These are phyloP conservation scores for Cyathus olla DNA, from an alignment of 1,284 basidiomycete species.

Conservation along the genomic window DNA sequence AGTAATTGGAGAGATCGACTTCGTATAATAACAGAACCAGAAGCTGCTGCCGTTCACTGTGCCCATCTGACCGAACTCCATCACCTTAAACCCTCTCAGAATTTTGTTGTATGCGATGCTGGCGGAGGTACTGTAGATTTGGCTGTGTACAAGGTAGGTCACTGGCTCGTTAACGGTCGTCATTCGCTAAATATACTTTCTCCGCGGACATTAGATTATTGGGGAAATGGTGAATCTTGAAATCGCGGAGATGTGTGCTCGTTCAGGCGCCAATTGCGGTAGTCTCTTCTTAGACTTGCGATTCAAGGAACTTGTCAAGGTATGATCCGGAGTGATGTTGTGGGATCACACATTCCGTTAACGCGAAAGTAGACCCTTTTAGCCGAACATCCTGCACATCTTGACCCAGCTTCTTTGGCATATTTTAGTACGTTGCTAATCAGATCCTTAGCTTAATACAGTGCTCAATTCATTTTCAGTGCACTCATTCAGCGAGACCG, in stretches of 20 bases:
- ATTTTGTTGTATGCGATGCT: constrained; percentile 82
- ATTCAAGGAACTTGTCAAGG: constrained; percentile 81
- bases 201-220: constrained; percentile 58
- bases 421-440: constrained; percentile 69
- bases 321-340: constrained; percentile 34
- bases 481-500: constrained; percentile 88
- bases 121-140: constrained; percentile 80
- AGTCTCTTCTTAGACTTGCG: constrained; percentile 86
- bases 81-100: constrained; percentile 80
- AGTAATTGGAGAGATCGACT: constrained; percentile 80
- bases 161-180: neutral
- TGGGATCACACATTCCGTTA: constrained; percentile 1
- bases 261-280: constrained; percentile 86
- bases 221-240: constrained; percentile 81
- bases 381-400: constrained; percentile 81
- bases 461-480: constrained; percentile 42
- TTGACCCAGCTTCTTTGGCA: constrained; percentile 80
- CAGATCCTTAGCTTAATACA: neutral
- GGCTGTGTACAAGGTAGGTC: constrained; percentile 75
- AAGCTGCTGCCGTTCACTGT: constrained; percentile 88
- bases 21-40: constrained; percentile 87
- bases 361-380: constrained; percentile 53
- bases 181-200: neutral
- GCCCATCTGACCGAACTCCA: constrained; percentile 82
- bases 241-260: constrained; percentile 87